phyloP scores from a whole-genome alignment of 2,329 filamentous ascomycete genomes.

The Colletotrichum lindemuthianum region DNA sequence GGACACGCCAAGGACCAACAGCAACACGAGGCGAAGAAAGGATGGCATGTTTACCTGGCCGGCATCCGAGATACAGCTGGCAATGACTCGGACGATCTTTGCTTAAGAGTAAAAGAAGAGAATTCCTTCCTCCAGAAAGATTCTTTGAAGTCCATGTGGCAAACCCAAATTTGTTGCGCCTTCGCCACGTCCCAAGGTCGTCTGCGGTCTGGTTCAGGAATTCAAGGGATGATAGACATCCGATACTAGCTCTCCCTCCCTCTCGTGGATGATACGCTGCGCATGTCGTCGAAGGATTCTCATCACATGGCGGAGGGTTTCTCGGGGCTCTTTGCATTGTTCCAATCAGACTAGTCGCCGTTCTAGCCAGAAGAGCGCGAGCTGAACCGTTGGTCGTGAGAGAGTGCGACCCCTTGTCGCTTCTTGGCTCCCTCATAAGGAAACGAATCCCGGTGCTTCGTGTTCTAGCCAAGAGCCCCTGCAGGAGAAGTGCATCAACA shows the following conservation, averaged over 20 bases:
- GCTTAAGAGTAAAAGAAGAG: slow-evolving; percentile 1
- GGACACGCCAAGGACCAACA: slow-evolving; percentile 17
- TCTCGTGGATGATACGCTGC: slow-evolving; percentile 24
- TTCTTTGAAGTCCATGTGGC: slow-evolving; percentile 24
- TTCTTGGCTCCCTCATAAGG: slow-evolving; percentile 28
- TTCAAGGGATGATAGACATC: neutral
- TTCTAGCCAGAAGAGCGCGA: neutral
- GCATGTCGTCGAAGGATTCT: neutral
- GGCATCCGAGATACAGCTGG: neutral
- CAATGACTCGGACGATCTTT: slow-evolving; percentile 22
- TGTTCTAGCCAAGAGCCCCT: slow-evolving; percentile 29
- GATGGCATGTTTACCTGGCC: slow-evolving; percentile 14
- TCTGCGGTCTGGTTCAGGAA: slow-evolving; percentile 4
- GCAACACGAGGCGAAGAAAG: slow-evolving; percentile 15
- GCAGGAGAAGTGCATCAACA: slow-evolving; percentile 7
- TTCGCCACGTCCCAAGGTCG: slow-evolving; percentile 5
- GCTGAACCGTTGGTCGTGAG: slow-evolving; percentile 4
- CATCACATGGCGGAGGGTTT: neutral
- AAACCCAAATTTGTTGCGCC: neutral
- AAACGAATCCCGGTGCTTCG: slow-evolving; percentile 12
- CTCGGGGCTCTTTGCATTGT: neutral
- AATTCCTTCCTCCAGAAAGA: neutral
- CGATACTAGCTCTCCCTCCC: slow-evolving; percentile 14
- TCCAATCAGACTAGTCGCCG: neutral
- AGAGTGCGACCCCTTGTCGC: neutral